Evolutionary conservation across 208 protist species (phyloP).

Genomic region (Trypanosoma avium): DNA sequence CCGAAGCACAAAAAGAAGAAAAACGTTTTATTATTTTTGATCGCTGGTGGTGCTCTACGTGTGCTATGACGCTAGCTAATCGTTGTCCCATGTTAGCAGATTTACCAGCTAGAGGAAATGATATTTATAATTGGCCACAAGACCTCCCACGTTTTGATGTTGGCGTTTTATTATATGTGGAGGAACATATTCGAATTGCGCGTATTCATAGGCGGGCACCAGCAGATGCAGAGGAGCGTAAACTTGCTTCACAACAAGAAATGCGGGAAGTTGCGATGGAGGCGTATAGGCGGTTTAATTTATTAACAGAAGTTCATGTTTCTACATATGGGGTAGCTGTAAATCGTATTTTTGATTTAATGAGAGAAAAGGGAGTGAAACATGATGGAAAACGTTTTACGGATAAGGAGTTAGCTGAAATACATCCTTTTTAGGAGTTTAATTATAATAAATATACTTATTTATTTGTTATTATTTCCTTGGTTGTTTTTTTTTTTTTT

Average conservation of each 20-base stretch:
- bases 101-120: slow-evolving; percentile 36
- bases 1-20: not conserved
- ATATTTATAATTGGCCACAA: slow-evolving; percentile 54
- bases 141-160: slow-evolving; percentile 37
- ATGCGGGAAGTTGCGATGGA: slow-evolving; percentile 60
- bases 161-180: slow-evolving; percentile 49
- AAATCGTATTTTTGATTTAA: slow-evolving; percentile 45
- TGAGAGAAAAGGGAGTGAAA: slow-evolving; percentile 29
- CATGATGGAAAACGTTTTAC: slow-evolving; percentile 39
- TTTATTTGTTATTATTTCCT: not conserved
- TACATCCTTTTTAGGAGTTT: slow-evolving; percentile 47
- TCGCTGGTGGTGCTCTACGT: slow-evolving; percentile 79
- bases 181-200: slow-evolving; percentile 50
- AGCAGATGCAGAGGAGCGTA: slow-evolving; percentile 61
- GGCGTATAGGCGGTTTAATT: slow-evolving; percentile 45
- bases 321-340: slow-evolving; percentile 45
- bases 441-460: not conserved
- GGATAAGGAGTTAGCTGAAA: slow-evolving; percentile 35
- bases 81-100: slow-evolving; percentile 9
- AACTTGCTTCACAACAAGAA: slow-evolving; percentile 38
- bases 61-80: slow-evolving; percentile 74
- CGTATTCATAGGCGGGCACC: slow-evolving; percentile 56
- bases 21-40: slow-evolving; percentile 53
- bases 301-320: slow-evolving; percentile 41
- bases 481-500: not conserved